Conservation (phyloP, 2,329 filamentous ascomycete genomes). For the Fusarium papillatum region DNA sequence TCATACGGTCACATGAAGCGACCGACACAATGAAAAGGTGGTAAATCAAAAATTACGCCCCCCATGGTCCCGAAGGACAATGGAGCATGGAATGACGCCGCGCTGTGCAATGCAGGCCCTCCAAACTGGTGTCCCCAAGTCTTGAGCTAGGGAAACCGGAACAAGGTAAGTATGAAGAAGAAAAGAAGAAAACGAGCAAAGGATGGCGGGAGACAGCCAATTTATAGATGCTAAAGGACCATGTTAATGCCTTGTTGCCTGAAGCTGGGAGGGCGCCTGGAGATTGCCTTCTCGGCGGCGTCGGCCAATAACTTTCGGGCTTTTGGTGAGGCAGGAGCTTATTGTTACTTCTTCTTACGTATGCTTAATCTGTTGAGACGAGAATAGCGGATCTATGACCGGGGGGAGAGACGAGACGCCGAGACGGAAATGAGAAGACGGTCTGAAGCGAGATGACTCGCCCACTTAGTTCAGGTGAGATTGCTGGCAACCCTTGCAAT, state of each 20-base stretch:
- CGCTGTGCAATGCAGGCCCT: constrained; percentile 69
- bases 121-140: constrained; percentile 37
- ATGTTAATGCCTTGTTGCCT: not conserved
- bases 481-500: not conserved
- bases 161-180: constrained; percentile 2
- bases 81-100: constrained; percentile 62
- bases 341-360: not conserved
- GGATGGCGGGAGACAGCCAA: not conserved
- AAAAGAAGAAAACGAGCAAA: not conserved
- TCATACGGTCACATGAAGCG: not conserved
- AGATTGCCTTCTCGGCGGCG: not conserved
- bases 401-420: not conserved
- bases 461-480: not conserved
- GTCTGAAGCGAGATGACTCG: not conserved
- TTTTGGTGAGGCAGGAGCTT: not conserved
- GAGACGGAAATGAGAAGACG: not conserved
- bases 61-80: constrained; percentile 67
- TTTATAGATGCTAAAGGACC: not conserved
- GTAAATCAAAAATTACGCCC: constrained; percentile 63
- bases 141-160: not conserved
- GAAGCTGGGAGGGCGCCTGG: not conserved
- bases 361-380: not conserved
- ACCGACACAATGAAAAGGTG: constrained; percentile 47
- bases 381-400: not conserved
- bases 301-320: not conserved